Evolutionary conservation across 108 stramenopile genomes (phyloP).

Genomic region (Cyclotella cryptica): DNA sequence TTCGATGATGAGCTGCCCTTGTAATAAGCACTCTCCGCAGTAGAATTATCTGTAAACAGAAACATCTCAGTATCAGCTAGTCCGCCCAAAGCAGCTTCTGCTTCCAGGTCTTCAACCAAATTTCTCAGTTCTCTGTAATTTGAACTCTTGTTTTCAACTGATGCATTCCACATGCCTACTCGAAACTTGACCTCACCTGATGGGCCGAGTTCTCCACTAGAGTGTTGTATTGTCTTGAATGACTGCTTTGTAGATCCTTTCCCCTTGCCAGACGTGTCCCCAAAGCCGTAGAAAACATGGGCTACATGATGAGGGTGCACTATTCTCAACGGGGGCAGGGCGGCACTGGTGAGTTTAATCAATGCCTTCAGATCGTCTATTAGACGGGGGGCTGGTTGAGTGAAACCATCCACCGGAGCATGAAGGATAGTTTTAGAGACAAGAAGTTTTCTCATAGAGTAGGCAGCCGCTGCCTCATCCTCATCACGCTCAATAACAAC

Average conservation of each 20-base stretch:
- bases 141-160: conserved; percentile 9
- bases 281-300: too few relatives aligned
- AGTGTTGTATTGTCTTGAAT: neutral
- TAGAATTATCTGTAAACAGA: conserved; percentile 59
- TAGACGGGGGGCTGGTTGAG: conserved; percentile 12
- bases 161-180: too few relatives aligned
- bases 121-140: too few relatives aligned
- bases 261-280: too few relatives aligned
- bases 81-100: too few relatives aligned
- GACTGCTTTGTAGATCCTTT: too few relatives aligned
- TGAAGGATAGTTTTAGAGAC: neutral
- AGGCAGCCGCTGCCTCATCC: too few relatives aligned
- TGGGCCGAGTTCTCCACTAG: neutral
- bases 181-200: too few relatives aligned
- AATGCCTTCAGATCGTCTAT: conserved; percentile 7
- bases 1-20: conserved; percentile 35
- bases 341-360: too few relatives aligned
- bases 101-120: too few relatives aligned
- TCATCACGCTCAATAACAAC: neutral
- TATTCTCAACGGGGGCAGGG: neutral
- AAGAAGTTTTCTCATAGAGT: neutral
- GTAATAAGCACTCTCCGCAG: conserved; percentile 37
- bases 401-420: conserved; percentile 2
- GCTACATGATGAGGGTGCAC: neutral
- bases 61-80: too few relatives aligned